A percentile compares a stretch with the other conserved stretches of the same genome.
phyloP scores from a whole-genome alignment of 768 basidiomycete genomes.

The Pseudohyphozyma bogoriensis region DNA sequence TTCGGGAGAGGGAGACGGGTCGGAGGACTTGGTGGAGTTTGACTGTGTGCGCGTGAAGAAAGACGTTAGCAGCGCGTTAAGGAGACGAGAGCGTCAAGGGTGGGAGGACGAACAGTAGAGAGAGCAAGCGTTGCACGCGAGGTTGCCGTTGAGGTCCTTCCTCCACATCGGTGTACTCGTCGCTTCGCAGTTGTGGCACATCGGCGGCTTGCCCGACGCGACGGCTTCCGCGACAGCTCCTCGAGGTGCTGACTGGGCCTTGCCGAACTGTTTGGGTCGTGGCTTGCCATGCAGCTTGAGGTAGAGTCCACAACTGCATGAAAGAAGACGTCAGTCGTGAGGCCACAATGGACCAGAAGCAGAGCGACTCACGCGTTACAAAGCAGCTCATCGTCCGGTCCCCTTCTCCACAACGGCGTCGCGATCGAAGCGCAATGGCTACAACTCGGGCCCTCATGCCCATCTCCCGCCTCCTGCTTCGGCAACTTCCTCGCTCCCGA shows the following conservation, averaged over 20 bases:
- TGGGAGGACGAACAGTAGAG: constrained; percentile 47
- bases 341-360: not conserved
- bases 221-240: constrained; percentile 25
- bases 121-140: constrained; percentile 84
- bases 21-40: constrained; percentile 28
- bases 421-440: constrained; percentile 71
- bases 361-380: constrained; percentile 54
- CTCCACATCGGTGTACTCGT: constrained; percentile 73
- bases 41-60: not conserved
- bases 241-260: constrained; percentile 38
- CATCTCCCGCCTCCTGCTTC: constrained; percentile 23
- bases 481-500: constrained; percentile 5
- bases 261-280: constrained; percentile 86
- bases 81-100: not conserved
- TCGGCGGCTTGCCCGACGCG: constrained; percentile 18
- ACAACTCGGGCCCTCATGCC: constrained; percentile 41
- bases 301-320: constrained; percentile 63
- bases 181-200: constrained; percentile 72
- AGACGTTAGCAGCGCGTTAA: not conserved
- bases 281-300: constrained; percentile 96
- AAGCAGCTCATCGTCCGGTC: constrained; percentile 66
- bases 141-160: constrained; percentile 65
- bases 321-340: not conserved
- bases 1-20: constrained; percentile 17
- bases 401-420: constrained; percentile 76